Evolutionary conservation across 2,329 filamentous ascomycete species (phyloP).

Genomic region (Botrytis deweyae): DNA sequence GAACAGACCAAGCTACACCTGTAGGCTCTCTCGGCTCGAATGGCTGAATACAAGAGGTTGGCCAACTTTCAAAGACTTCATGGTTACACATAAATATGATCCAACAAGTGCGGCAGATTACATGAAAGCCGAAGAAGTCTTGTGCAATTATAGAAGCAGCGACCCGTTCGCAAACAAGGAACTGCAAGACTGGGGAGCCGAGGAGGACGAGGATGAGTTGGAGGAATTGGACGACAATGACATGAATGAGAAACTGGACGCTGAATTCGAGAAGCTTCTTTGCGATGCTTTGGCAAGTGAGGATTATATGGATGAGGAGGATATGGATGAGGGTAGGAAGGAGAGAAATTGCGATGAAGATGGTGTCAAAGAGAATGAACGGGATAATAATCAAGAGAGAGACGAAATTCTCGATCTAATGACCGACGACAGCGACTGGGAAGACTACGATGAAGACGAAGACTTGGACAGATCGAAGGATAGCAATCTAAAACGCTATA

Average conservation of each 20-base stretch:
- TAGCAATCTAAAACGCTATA: background rate
- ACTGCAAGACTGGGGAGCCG: background rate
- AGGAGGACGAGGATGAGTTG: background rate
- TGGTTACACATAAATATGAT: background rate
- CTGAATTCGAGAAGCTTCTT: background rate
- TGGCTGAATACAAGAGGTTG: conserved; percentile 5
- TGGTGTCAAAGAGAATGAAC: background rate
- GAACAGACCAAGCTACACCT: background rate
- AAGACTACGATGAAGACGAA: background rate
- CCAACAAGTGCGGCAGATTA: background rate
- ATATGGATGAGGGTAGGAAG: background rate
- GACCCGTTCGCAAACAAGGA: conserved; percentile 6
- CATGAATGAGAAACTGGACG: background rate
- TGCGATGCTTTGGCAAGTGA: background rate
- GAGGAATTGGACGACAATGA: background rate
- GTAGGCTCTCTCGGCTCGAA: background rate
- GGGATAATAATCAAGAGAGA: background rate
- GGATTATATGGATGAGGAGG: no score
- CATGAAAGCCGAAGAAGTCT: conserved; percentile 1
- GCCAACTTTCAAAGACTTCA: conserved; percentile 1
- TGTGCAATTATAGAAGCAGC: background rate
- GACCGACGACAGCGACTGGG: background rate
- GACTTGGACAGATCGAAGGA: rapidly evolving
- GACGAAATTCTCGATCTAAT: background rate
- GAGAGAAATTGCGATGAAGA: background rate